These are phyloP conservation scores for Sphenostylis stenocarpa DNA, from an alignment of 306 rosid genomes.

Conservation along the genomic window DNA sequence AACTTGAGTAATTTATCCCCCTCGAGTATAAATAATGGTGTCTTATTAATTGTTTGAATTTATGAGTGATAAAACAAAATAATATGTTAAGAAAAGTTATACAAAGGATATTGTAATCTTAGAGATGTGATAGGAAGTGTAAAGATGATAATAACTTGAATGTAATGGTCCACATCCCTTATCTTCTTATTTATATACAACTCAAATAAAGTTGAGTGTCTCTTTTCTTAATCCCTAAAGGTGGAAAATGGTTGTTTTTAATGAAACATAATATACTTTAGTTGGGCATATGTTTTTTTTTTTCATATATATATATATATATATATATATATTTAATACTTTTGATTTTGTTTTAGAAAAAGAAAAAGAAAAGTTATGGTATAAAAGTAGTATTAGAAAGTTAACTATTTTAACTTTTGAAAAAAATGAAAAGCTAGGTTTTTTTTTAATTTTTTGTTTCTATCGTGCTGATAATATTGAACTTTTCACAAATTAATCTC, in stretches of 20 bases:
- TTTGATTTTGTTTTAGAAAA: not conserved
- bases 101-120: not conserved
- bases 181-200: not conserved
- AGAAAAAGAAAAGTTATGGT: not conserved
- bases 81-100: too few species aligned
- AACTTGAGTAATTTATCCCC: too few species aligned
- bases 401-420: not conserved
- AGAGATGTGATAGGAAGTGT: not conserved
- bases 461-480: too few species aligned
- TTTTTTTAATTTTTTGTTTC: too few species aligned
- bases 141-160: conserved; percentile 2
- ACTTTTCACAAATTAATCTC: too few species aligned
- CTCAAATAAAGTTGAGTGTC: not conserved
- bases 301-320: too few species aligned
- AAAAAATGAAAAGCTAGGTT: not conserved
- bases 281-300: not conserved
- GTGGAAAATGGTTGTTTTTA: not conserved
- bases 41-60: too few species aligned
- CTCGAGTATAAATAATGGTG: too few species aligned
- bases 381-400: not conserved
- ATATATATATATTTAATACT: not conserved
- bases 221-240: not conserved
- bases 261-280: not conserved
- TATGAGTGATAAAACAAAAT: too few species aligned
- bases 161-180: conserved; percentile 3